phyloP scores from a whole-genome alignment of 768 basidiomycete genomes.

The Pulveroboletus sp. region DNA sequence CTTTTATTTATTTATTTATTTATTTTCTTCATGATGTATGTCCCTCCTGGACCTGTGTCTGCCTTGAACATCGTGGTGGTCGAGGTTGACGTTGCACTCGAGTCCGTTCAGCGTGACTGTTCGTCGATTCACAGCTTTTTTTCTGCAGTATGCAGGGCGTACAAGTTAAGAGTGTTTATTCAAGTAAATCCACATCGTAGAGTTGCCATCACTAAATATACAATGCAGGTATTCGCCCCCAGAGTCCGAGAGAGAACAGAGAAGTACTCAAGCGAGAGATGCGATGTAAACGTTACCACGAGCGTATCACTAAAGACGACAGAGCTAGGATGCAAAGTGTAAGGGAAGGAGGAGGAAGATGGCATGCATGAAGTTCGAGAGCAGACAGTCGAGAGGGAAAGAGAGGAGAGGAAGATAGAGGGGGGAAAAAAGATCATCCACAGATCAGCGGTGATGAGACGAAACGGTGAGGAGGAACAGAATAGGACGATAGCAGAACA shows the following conservation, averaged over 20 bases:
- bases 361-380: constrained; percentile 2
- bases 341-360: background rate
- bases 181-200: background rate
- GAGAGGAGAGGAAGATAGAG: background rate
- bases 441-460: background rate
- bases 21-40: too few species aligned
- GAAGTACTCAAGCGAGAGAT: background rate
- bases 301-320: too few species aligned
- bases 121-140: too few species aligned
- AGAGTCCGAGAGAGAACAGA: too few species aligned
- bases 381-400: background rate
- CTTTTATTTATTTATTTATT: too few species aligned
- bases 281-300: background rate
- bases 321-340: too few species aligned
- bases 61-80: too few species aligned
- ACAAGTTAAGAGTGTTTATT: too few species aligned
- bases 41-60: too few species aligned
- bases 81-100: too few species aligned
- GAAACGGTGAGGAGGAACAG: background rate
- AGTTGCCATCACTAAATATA: constrained; percentile 5
- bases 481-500: background rate
- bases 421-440: background rate
- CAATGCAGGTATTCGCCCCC: constrained; percentile 6
- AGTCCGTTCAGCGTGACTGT: too few species aligned
- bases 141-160: too few species aligned